Conservation (phyloP, 129 eudicot genomes). For the Tanacetum coccineum region DNA sequence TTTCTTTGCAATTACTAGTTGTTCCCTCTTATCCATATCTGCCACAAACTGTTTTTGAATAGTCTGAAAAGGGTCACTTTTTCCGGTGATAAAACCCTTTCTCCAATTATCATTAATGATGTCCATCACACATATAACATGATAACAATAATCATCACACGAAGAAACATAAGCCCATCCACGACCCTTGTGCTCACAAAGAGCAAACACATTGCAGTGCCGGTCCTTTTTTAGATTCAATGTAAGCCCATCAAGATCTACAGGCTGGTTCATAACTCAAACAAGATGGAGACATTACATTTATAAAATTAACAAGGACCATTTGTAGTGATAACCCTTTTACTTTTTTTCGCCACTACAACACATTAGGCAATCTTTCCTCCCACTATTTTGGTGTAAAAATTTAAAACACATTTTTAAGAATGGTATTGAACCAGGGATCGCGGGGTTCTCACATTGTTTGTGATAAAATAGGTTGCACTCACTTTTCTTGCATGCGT, state of each 20-base stretch:
- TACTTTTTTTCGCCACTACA: constrained; percentile 5
- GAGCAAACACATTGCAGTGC: neutral
- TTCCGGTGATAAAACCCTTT: neutral
- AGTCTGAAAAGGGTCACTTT: constrained; percentile 7
- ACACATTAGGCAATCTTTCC: neutral
- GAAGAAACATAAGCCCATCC: constrained; percentile 20
- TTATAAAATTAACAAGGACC: neutral
- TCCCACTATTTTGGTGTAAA: neutral
- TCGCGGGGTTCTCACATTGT: neutral
- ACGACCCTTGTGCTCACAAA: neutral
- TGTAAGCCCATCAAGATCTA: neutral
- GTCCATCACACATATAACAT: neutral
- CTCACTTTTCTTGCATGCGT: neutral
- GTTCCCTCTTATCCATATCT: neutral
- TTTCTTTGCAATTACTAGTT: neutral
- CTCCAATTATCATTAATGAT: neutral
- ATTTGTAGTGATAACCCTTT: constrained; percentile 13
- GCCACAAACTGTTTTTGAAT: neutral
- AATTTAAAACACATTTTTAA: neutral
- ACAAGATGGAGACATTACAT: constrained; percentile 8
- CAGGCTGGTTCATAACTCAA: neutral
- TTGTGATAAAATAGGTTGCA: constrained; percentile 17
- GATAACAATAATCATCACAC: neutral
- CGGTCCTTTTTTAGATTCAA: neutral
- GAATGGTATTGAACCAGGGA: neutral